Conservation (phyloP, 169 alveolate species). For the Eimeria praecox region DNA sequence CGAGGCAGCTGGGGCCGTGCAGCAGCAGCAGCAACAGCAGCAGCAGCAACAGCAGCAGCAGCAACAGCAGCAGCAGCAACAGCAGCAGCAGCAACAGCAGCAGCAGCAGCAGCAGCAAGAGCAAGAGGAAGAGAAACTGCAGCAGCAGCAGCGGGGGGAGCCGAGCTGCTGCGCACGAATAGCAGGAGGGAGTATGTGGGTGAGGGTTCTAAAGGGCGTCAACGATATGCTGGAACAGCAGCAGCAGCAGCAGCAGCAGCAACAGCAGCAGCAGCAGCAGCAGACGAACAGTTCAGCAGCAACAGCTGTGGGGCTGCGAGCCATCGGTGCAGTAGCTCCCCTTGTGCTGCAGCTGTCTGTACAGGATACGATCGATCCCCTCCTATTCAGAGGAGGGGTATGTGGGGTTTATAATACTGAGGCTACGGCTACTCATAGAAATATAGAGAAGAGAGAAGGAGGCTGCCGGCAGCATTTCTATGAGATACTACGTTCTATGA, state of each 20-base stretch:
- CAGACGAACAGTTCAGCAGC: constrained; percentile 2
- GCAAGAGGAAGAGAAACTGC: neutral
- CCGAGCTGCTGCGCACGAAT: neutral
- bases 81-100: constrained; percentile 6
- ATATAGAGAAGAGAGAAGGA: neutral
- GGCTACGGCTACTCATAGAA: neutral
- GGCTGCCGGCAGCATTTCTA: neutral
- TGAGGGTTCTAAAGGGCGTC: constrained; percentile 27
- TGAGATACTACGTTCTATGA: constrained; percentile 25
- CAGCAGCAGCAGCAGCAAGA: neutral
- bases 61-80: neutral
- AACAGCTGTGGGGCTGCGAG: constrained; percentile 56
- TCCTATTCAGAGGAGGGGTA: neutral
- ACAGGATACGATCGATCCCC: neutral
- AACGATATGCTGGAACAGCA: constrained; percentile 41
- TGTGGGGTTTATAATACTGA: neutral
- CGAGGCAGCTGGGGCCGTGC: constrained; percentile 55
- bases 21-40: constrained; percentile 26
- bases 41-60: neutral
- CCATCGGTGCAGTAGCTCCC: constrained; percentile 51
- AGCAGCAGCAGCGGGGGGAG: neutral
- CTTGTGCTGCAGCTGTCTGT: constrained; percentile 2
- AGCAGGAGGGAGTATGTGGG: constrained; percentile 24
- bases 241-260: constrained; percentile 18
- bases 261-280: constrained; percentile 19